Evolutionary conservation across 2,329 filamentous ascomycete genomes (phyloP).

Genomic region (Pleurostoma richardsiae): DNA sequence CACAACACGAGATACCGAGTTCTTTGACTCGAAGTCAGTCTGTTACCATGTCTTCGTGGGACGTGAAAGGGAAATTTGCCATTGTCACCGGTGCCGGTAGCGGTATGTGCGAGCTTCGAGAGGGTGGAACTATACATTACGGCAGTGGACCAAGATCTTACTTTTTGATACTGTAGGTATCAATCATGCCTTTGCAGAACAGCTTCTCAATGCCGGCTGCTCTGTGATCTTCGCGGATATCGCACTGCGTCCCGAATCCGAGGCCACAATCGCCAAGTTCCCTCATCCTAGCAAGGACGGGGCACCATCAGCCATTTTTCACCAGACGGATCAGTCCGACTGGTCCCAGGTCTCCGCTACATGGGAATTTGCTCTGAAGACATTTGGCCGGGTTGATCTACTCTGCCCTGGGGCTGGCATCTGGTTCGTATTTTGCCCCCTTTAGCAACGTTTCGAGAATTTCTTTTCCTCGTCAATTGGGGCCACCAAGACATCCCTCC

Average conservation of each 20-base stretch:
- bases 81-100: constrained; percentile 5
- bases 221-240: constrained; percentile 20
- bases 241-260: constrained; percentile 14
- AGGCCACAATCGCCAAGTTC: constrained; percentile 9
- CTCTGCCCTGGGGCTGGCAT: constrained; percentile 11
- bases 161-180: constrained; percentile 12
- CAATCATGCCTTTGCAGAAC: constrained; percentile 11
- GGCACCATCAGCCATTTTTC: constrained; percentile 1
- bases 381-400: constrained; percentile 12
- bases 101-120: not conserved
- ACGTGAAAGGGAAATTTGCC: constrained; percentile 9
- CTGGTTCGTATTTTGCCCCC: not conserved
- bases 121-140: not conserved
- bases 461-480: too few species aligned
- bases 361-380: constrained; percentile 8
- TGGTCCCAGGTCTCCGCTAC: constrained; percentile 20
- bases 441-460: too few species aligned
- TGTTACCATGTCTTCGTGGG: constrained; percentile 1
- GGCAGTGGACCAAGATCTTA: not conserved
- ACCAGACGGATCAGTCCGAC: constrained; percentile 11
- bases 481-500: too few species aligned
- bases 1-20: too few species aligned
- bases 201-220: constrained; percentile 15
- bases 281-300: constrained; percentile 2
- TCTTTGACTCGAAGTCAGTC: too few species aligned